Conservation (phyloP, 108 stramenopile species). For the Aurantiochytrium sp. region DNA sequence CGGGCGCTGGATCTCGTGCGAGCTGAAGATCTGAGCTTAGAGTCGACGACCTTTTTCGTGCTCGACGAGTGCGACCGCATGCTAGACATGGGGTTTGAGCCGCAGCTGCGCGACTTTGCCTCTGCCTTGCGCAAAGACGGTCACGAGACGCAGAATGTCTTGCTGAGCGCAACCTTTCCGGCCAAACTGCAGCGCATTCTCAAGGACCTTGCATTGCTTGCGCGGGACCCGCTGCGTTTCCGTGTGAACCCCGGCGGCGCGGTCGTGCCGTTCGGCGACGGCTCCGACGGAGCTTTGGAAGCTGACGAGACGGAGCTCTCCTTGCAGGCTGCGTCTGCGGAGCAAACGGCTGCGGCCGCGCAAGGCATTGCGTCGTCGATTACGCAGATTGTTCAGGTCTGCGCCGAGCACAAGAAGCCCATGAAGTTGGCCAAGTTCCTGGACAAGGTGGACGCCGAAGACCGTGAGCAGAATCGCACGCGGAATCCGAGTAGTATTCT, state of each 20-base stretch:
- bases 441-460: neutral
- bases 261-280: neutral
- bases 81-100: conserved; percentile 98
- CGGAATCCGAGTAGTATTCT: neutral
- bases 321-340: neutral
- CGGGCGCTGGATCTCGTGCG: conserved; percentile 84
- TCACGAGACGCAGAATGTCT: conserved; percentile 72
- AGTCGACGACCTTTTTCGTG: conserved; percentile 74
- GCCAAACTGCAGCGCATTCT: conserved; percentile 92
- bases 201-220: neutral
- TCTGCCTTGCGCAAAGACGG: conserved; percentile 47
- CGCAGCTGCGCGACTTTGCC: conserved; percentile 92
- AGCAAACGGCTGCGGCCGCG: neutral
- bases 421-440: neutral
- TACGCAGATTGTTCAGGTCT: conserved; percentile 9
- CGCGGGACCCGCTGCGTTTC: neutral
- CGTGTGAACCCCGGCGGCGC: neutral
- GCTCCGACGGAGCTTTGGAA: neutral
- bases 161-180: conserved; percentile 98
- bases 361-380: neutral
- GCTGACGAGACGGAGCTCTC: neutral
- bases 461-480: neutral
- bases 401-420: conserved; percentile 7
- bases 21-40: conserved; percentile 71
- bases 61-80: conserved; percentile 89